These are phyloP conservation scores for Cucurbita maxima DNA, from an alignment of 306 rosid species.

Conservation along the genomic window DNA sequence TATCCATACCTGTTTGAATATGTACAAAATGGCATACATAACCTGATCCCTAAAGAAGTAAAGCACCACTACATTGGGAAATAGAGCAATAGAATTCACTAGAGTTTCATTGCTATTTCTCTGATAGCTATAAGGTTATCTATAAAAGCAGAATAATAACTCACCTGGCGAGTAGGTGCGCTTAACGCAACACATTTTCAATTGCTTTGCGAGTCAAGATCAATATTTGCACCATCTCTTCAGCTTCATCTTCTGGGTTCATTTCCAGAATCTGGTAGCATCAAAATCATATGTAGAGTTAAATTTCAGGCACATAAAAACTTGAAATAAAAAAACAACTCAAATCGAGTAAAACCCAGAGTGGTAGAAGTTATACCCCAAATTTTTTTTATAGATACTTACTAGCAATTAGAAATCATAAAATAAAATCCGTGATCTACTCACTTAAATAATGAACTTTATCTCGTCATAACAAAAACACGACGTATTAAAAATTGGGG, in stretches of 20 bases:
- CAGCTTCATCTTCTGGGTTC: constrained; percentile 98
- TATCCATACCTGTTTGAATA: neutral
- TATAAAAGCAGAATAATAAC: neutral
- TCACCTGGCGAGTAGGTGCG: constrained; percentile 86
- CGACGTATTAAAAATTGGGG: neutral
- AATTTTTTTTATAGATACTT: neutral
- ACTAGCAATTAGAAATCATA: neutral
- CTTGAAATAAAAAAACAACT: neutral
- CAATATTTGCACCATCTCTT: constrained; percentile 96
- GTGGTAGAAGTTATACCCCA: neutral
- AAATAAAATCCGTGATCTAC: neutral
- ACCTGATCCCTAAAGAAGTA: neutral
- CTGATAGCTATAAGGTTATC: neutral
- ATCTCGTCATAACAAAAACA: neutral
- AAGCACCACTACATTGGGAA: neutral
- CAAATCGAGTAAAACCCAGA: neutral
- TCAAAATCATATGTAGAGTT: neutral
- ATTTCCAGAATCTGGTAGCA: constrained; percentile 65
- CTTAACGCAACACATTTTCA: constrained; percentile 87
- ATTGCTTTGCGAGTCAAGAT: constrained; percentile 91
- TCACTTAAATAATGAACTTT: neutral
- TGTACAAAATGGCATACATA: neutral
- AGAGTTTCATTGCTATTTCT: neutral
- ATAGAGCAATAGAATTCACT: neutral
- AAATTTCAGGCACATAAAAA: neutral